Percentiles rank a stretch among this genome's conserved stretches.
Conservation (phyloP, 257 asterid species). For the Fraxinus anomala region DNA sequence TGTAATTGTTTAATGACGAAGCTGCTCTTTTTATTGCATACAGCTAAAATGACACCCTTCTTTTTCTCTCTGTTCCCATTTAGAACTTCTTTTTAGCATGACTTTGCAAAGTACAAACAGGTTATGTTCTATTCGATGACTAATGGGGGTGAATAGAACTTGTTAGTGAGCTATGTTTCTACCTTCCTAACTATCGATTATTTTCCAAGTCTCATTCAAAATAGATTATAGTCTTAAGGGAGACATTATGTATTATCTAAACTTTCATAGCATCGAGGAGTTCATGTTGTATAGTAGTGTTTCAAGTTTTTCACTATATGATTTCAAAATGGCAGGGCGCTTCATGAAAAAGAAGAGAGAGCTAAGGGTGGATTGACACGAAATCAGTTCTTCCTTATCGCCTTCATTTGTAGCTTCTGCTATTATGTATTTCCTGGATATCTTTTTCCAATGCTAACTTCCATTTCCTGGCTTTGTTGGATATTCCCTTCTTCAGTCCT, state of each 20-base stretch:
- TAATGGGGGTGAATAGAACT: neutral
- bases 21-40: neutral
- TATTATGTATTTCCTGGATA: conserved; percentile 93
- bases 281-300: neutral
- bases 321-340: conserved; percentile 61
- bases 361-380: conserved; percentile 63
- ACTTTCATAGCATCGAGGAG: neutral
- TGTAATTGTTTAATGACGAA: too few relatives aligned
- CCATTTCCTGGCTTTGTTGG: conserved; percentile 95
- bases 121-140: neutral
- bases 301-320: conserved; percentile 21
- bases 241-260: neutral
- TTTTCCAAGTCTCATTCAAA: conserved; percentile 5
- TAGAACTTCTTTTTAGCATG: neutral
- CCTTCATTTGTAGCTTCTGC: conserved; percentile 83
- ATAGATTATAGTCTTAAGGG: too few relatives aligned
- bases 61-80: neutral
- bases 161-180: neutral
- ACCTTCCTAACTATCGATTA: neutral
- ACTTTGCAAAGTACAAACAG: neutral
- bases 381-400: conserved; percentile 83
- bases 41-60: neutral
- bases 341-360: conserved; percentile 86
- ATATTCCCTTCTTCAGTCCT: conserved; percentile 68
- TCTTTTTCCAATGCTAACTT: conserved; percentile 75